Percentiles rank a stretch among this genome's conserved stretches.
Conservation (phyloP, 192 early-diverging fungal genomes). For the Coemansia sp. region DNA sequence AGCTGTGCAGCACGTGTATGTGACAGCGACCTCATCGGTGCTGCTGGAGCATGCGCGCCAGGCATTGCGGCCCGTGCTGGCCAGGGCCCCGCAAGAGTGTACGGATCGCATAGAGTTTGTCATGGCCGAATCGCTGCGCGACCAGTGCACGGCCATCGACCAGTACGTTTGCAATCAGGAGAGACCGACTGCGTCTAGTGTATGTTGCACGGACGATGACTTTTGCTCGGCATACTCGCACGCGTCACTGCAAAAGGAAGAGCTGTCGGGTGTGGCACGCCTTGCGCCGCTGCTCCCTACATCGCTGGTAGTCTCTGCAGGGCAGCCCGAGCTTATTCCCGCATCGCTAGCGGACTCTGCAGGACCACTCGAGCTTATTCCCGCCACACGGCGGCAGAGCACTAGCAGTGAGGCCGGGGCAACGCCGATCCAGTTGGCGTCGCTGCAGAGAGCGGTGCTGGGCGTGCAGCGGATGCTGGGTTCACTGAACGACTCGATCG, state of each 20-base stretch:
- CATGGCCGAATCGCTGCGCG: constrained; percentile 11
- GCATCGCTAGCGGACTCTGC: too few relatives aligned
- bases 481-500: constrained; percentile 44
- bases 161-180: too few relatives aligned
- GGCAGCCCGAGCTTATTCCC: too few relatives aligned
- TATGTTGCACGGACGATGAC: constrained; percentile 25
- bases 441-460: constrained; percentile 48
- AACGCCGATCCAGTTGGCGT: constrained; percentile 46
- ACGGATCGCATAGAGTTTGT: constrained; percentile 8
- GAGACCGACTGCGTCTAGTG: too few relatives aligned
- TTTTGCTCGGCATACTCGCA: constrained; percentile 43
- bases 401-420: too few relatives aligned
- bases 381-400: too few relatives aligned
- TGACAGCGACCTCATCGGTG: constrained; percentile 43
- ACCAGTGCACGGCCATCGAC: not conserved
- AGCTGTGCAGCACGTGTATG: constrained; percentile 26
- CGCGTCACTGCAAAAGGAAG: not conserved
- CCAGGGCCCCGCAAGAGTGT: not conserved
- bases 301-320: not conserved
- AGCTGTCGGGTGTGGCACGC: not conserved
- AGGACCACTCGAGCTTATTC: too few relatives aligned
- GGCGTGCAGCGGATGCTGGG: constrained; percentile 50
- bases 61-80: constrained; percentile 26
- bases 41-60: constrained; percentile 42
- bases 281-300: not conserved